Percentiles rank a stretch among this genome's conserved stretches.
phyloP scores from a whole-genome alignment of 164 flowering plant species.

The Protea cynaroides region DNA sequence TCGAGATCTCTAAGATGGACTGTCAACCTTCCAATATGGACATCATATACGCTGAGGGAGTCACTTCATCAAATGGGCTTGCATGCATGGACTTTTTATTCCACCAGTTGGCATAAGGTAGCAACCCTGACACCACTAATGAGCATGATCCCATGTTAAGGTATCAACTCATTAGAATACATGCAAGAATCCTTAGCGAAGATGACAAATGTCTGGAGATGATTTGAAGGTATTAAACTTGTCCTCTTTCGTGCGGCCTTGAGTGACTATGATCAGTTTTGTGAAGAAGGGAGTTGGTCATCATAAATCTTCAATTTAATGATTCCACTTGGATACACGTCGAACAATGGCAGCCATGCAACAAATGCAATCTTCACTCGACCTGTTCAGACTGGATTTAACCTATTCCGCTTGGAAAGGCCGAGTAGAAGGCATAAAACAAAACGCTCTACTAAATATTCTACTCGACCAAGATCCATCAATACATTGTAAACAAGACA shows the following conservation, averaged over 20 bases:
- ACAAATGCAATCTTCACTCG: no score
- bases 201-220: conserved; percentile 94
- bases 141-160: conserved; percentile 66
- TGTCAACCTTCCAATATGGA: conserved; percentile 85
- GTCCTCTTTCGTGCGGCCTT: conserved; percentile 75
- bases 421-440: no score
- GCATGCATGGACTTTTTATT: conserved; percentile 62
- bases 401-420: no score
- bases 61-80: conserved; percentile 89
- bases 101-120: no score
- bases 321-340: no score
- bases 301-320: no score
- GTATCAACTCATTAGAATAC: conserved; percentile 85
- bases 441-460: no score
- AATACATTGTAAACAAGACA: no score
- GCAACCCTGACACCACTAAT: conserved; percentile 36
- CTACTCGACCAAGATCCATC: no score
- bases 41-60: conserved; percentile 83
- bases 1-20: conserved; percentile 61
- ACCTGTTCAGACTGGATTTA: no score
- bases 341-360: no score
- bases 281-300: conserved; percentile 41
- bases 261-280: conserved; percentile 69
- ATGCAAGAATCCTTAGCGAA: conserved; percentile 70
- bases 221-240: conserved; percentile 92